Conservation (phyloP, 257 asterid species). For the Craterostigma plantagineum region DNA sequence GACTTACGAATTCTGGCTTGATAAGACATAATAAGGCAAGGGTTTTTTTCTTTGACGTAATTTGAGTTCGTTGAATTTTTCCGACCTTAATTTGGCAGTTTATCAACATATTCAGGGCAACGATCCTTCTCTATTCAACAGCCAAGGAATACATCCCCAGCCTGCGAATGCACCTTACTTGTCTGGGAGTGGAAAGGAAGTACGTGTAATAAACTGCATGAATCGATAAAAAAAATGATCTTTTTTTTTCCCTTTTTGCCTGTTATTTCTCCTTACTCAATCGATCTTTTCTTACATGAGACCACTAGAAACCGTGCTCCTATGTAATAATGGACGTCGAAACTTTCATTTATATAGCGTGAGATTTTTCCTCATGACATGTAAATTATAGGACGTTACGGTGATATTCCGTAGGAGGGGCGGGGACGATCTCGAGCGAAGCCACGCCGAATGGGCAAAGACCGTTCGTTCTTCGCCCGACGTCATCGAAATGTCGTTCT, state of each 20-base stretch:
- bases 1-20: constrained; percentile 58
- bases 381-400: constrained; percentile 68
- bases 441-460: constrained; percentile 76
- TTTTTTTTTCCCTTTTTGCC: background rate
- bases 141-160: constrained; percentile 80
- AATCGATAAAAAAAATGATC: background rate
- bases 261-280: background rate
- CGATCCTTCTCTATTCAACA: constrained; percentile 57
- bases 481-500: constrained; percentile 87
- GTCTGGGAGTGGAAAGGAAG: constrained; percentile 70
- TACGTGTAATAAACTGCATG: constrained; percentile 12
- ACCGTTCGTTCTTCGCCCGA: constrained; percentile 89
- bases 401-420: constrained; percentile 98
- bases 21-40: constrained; percentile 59
- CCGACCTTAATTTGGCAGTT: constrained; percentile 1
- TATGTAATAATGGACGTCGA: too few relatives aligned
- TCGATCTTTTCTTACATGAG: background rate
- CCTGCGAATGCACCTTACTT: constrained; percentile 52
- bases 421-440: constrained; percentile 97
- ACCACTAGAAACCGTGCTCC: too few relatives aligned
- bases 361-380: too few relatives aligned
- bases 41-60: constrained; percentile 24
- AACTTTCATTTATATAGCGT: too few relatives aligned
- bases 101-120: constrained; percentile 27
- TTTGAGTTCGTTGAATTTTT: constrained; percentile 6